phyloP scores from a whole-genome alignment of 257 asterid genomes.

The Voacanga thouarsii region DNA sequence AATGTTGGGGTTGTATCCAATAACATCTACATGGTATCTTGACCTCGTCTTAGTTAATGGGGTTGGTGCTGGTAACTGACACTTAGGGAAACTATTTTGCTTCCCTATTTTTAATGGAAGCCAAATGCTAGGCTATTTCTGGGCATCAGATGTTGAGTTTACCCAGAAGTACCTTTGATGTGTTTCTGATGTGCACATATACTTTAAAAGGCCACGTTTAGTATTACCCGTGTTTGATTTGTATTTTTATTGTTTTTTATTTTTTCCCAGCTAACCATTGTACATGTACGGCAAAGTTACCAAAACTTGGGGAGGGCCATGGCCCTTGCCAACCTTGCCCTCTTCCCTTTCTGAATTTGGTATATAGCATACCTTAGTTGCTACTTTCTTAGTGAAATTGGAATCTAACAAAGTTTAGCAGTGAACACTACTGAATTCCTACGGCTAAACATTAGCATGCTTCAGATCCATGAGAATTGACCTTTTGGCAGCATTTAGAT shows the following conservation, averaged over 20 bases:
- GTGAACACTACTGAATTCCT: not conserved
- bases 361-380: not conserved
- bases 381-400: not conserved
- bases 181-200: not conserved
- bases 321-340: not conserved
- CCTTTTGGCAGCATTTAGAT: slow-evolving; percentile 41
- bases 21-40: not conserved
- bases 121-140: not conserved
- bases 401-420: not conserved
- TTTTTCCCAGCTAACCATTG: not conserved
- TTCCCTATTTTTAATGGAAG: not conserved
- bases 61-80: not conserved
- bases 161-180: not conserved
- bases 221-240: not conserved
- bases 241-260: too few species aligned
- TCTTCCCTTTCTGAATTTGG: not conserved
- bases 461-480: slow-evolving; percentile 24
- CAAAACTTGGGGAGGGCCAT: not conserved
- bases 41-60: not conserved
- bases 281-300: not conserved
- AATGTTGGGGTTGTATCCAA: not conserved
- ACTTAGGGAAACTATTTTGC: not conserved
- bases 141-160: not conserved
- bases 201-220: not conserved
- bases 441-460: slow-evolving; percentile 4